These are phyloP conservation scores for Flaveria ramosissima DNA, from an alignment of 129 eudicot species.

Conservation along the genomic window DNA sequence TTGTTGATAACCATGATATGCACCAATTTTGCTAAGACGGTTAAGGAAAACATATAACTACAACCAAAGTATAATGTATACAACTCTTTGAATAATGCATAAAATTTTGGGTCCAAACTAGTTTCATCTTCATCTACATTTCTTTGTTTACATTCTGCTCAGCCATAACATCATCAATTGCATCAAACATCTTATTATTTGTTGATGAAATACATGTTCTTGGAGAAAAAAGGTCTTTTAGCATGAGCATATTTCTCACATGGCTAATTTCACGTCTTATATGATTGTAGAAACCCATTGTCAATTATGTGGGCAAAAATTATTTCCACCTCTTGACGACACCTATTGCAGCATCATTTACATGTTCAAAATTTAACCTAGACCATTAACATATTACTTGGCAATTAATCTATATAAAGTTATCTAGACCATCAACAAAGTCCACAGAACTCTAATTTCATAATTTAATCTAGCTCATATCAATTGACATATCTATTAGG, in stretches of 20 bases:
- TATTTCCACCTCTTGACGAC: not conserved
- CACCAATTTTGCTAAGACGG: not conserved
- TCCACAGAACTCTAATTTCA: not conserved
- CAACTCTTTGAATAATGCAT: not conserved
- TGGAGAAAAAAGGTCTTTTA: not conserved
- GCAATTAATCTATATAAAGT: not conserved
- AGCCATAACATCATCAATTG: not conserved
- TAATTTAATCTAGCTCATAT: not conserved
- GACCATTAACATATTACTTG: not conserved
- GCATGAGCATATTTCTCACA: not conserved
- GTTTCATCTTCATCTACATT: not conserved
- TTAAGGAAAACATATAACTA: not conserved
- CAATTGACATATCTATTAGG: not conserved
- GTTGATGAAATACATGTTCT: not conserved
- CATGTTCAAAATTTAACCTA: not conserved
- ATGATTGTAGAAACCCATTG: not conserved
- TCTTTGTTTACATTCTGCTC: not conserved
- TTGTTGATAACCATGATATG: not conserved
- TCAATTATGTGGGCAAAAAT: not conserved
- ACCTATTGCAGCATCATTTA: not conserved
- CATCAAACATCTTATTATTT: not conserved
- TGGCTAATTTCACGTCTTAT: not conserved
- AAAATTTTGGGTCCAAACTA: not conserved
- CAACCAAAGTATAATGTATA: not conserved
- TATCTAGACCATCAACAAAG: not conserved